phyloP scores from a whole-genome alignment of 164 flowering plant species.

The Euptelea pleiosperma region DNA sequence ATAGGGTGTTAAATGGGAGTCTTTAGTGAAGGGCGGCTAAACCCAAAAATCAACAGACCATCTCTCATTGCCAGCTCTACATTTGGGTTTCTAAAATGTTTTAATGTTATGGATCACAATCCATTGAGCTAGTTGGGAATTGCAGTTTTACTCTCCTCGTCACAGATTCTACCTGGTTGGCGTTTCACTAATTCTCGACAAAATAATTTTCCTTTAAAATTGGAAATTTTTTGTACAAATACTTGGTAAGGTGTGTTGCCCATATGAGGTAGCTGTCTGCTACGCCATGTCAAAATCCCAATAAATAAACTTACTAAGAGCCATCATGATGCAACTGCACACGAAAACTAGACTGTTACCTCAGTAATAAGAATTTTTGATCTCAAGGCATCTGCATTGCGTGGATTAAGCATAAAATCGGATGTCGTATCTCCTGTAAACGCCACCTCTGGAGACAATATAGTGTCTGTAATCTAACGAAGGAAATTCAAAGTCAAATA shows the following conservation, averaged over 20 bases:
- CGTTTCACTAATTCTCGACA: too few species aligned
- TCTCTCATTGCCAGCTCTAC: too few species aligned
- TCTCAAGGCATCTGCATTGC: constrained; percentile 90
- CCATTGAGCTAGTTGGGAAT: background rate
- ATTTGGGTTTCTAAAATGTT: background rate
- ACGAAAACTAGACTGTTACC: constrained; percentile 37
- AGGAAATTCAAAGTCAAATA: constrained; percentile 16
- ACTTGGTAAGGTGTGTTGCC: too few species aligned
- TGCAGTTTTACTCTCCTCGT: background rate
- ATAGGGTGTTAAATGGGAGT: too few species aligned
- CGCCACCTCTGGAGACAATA: constrained; percentile 93
- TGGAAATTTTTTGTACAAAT: too few species aligned
- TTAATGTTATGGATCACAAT: background rate
- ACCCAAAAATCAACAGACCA: too few species aligned
- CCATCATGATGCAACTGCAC: background rate
- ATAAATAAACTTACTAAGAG: background rate
- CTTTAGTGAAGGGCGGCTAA: too few species aligned
- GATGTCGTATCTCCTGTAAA: constrained; percentile 94
- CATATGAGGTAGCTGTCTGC: background rate
- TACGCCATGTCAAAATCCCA: background rate
- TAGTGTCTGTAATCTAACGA: constrained; percentile 76
- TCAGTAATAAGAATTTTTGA: constrained; percentile 95
- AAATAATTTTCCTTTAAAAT: too few species aligned
- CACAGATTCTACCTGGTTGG: background rate
- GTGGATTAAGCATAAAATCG: constrained; percentile 83